These are phyloP conservation scores for Phytophthora cajani DNA, from an alignment of 352 stramenopile species.

Conservation along the genomic window DNA sequence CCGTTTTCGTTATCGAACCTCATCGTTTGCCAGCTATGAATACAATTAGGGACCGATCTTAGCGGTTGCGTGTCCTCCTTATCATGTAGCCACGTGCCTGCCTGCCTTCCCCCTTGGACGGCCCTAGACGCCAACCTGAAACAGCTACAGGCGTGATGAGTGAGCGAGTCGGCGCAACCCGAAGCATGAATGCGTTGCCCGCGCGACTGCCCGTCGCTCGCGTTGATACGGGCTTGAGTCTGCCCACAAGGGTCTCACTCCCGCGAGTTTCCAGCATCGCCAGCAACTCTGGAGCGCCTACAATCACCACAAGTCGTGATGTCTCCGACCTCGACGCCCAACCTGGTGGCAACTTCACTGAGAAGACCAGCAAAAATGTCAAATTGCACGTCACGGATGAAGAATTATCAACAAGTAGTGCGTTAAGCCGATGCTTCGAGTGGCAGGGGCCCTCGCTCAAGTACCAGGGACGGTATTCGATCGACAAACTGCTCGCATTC, in stretches of 20 bases:
- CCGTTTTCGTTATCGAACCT: neutral
- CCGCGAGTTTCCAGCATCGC: neutral
- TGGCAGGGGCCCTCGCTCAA: constrained; percentile 1
- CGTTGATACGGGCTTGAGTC: neutral
- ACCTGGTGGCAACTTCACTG: neutral
- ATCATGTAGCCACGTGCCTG: constrained; percentile 3
- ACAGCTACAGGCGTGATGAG: neutral
- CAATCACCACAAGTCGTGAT: constrained; percentile 1
- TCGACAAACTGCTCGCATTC: constrained; percentile 31
- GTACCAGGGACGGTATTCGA: constrained; percentile 26
- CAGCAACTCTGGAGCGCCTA: neutral
- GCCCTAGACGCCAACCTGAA: neutral
- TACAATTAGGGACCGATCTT: constrained; percentile 3
- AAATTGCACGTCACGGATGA: neutral
- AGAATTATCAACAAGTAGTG: neutral
- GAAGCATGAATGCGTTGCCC: constrained; percentile 1
- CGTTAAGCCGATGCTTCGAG: constrained; percentile 1
- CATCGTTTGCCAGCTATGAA: constrained; percentile 3
- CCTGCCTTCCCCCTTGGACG: constrained; percentile 1
- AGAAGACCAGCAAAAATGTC: neutral
- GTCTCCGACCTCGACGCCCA: neutral
- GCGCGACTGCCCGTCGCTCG: neutral
- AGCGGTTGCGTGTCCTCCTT: constrained; percentile 6
- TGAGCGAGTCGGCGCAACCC: neutral
- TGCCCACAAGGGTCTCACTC: neutral